Evolutionary conservation across 2,329 filamentous ascomycete species (phyloP), one percentile per base, ranked within the genome.

Genomic region (Fusarium sp.): DNA sequence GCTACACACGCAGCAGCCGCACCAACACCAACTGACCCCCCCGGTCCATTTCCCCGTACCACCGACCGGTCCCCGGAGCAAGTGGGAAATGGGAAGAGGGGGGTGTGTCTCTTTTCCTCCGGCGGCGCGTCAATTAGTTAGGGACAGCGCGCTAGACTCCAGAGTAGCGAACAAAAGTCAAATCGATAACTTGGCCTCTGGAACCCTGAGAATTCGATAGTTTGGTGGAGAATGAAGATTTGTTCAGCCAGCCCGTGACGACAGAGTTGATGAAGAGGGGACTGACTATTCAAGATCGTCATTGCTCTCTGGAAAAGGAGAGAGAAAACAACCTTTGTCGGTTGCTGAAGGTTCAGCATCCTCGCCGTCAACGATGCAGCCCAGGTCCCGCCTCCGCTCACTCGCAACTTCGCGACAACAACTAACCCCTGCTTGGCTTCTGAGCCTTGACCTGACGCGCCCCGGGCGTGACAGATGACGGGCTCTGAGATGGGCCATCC

Each of bases 141-240:
- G 50, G 30, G 32, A 56, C 43, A 66, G 64, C 73, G 64, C 73
- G 68, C 76, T 72, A 77, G 65, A 65, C 68, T 73, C 50, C 61
- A 54, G 41, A 72, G 66, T 62, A 66, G 43, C 16, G 35, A 39
- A 61, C 64, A 59, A 48, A 32, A 43, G 48, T 52, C 58, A 61
- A 50, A 11, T 62, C 58, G 59, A 68, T 23, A 45, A 45, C 41
- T 45, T 58, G 54, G 14, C 16, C 6, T 45, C 34, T 64, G 54
- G 58, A 64, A 64, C 50, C 61, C 37, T 23, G 45, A 59, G 45
- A 63, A 58, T 64, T 65, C 72, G 41, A 74, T 75, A 72, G 72
- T 73, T 61, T 70, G 54, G 72, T 70, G 65, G 66, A 58, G 65
- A 57, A 45, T 34, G 5, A 57, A 34, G 37, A 50, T 45, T 45